Evolutionary conservation across 257 asterid species (phyloP).

Genomic region (Mitragyna speciosa): DNA sequence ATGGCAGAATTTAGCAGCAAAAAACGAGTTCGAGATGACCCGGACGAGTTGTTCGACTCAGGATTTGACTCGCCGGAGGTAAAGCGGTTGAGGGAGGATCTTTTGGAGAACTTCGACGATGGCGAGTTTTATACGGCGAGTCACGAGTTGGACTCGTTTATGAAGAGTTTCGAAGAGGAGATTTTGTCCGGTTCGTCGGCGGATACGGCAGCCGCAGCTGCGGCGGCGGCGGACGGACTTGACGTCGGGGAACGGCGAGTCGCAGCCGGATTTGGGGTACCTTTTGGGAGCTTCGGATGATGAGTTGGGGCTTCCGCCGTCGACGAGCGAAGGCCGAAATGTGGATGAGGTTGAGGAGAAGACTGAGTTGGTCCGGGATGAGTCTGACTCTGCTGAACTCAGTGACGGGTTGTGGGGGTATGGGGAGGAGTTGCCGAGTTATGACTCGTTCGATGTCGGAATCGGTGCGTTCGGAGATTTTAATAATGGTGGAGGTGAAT

Average conservation of each 20-base stretch:
- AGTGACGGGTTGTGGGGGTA: constrained; percentile 49
- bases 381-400: constrained; percentile 44
- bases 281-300: constrained; percentile 75
- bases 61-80: constrained; percentile 60
- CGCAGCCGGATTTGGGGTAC: constrained; percentile 60
- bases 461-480: constrained; percentile 26
- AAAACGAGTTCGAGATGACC: constrained; percentile 53
- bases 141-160: constrained; percentile 70
- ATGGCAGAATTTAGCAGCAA: constrained; percentile 46
- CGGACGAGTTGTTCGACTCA: constrained; percentile 36
- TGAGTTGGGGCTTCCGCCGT: constrained; percentile 77
- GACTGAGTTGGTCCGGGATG: constrained; percentile 42
- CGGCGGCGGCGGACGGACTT: constrained; percentile 39
- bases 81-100: constrained; percentile 62
- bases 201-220: constrained; percentile 17
- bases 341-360: constrained; percentile 11
- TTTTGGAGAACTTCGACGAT: constrained; percentile 52
- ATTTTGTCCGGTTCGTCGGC: constrained; percentile 36
- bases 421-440: constrained; percentile 37
- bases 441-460: constrained; percentile 57
- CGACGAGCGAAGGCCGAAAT: constrained; percentile 22
- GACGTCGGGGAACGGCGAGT: constrained; percentile 49
- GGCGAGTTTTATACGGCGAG: constrained; percentile 43
- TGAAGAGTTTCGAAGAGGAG: constrained; percentile 83
- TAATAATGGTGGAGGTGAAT: constrained; percentile 42